Evolutionary conservation across 2,329 filamentous ascomycete species (phyloP).

Genomic region (Aureobasidium sp.): DNA sequence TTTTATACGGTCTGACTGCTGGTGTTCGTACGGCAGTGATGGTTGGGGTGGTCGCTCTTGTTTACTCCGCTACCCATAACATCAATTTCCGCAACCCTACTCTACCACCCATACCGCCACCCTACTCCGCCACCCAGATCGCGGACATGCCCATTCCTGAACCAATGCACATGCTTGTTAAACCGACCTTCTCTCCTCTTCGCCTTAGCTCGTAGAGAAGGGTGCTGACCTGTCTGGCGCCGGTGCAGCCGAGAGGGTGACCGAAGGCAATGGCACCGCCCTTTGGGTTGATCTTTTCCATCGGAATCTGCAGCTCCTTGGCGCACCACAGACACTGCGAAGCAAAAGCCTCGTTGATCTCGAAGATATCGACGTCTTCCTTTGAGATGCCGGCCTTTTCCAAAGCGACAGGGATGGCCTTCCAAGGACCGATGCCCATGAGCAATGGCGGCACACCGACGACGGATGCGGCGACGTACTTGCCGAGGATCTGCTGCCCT

Average conservation of each 20-base stretch:
- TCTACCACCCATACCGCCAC: no score
- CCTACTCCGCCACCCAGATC: conserved; percentile 87
- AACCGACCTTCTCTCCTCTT: conserved; percentile 75
- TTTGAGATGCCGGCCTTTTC: conserved; percentile 78
- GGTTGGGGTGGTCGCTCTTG: no score
- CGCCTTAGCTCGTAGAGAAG: conserved; percentile 83
- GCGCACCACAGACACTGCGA: conserved; percentile 91
- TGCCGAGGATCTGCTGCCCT: conserved; percentile 83
- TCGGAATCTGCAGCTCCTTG: conserved; percentile 74
- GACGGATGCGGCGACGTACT: conserved; percentile 78
- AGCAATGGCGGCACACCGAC: conserved; percentile 87
- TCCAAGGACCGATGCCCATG: conserved; percentile 94
- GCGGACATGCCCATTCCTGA: conserved; percentile 94
- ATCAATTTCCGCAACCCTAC: no score
- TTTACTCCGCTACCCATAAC: no score
- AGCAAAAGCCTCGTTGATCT: conserved; percentile 99
- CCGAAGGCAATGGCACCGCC: conserved; percentile 91
- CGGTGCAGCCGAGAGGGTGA: conserved; percentile 90
- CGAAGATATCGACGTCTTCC: conserved; percentile 91
- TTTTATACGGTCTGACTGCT: no score
- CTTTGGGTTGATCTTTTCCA: conserved; percentile 92
- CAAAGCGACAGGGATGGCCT: conserved; percentile 88
- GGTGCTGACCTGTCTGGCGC: conserved; percentile 87
- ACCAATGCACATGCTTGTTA: conserved; percentile 90
- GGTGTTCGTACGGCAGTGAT: no score